Conservation (phyloP, 2,329 filamentous ascomycete genomes). For the Stagonosporopsis vannaccii region DNA sequence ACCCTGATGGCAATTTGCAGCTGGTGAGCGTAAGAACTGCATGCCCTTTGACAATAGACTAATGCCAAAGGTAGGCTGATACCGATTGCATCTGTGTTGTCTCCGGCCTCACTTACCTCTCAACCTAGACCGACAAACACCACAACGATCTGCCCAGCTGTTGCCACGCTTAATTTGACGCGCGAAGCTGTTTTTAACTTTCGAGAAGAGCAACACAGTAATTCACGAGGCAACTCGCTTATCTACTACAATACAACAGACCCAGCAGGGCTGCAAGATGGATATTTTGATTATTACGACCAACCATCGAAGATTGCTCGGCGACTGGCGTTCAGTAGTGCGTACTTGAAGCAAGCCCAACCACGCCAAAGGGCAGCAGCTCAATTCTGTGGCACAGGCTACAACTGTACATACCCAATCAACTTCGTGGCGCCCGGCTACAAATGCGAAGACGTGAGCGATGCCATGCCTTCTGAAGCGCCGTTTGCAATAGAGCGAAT, state of each 20-base stretch:
- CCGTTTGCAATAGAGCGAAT: constrained; percentile 43
- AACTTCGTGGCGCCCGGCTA: constrained; percentile 48
- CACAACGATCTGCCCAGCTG: constrained; percentile 31
- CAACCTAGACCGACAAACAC: constrained; percentile 30
- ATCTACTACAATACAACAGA: constrained; percentile 49
- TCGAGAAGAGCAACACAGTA: constrained; percentile 26
- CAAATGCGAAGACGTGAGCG: constrained; percentile 42
- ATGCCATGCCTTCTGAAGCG: constrained; percentile 20
- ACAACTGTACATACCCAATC: constrained; percentile 48
- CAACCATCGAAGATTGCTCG: constrained; percentile 46
- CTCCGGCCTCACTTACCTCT: constrained; percentile 46
- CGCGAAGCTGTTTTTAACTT: constrained; percentile 43
- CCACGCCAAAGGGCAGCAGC: constrained; percentile 31
- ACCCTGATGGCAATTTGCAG: constrained; percentile 45
- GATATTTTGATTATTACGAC: constrained; percentile 49
- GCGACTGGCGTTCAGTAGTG: constrained; percentile 40
- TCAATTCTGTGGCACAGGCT: constrained; percentile 42
- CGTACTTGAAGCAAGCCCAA: constrained; percentile 44
- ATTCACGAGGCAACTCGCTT: constrained; percentile 34
- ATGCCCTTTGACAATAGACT: constrained; percentile 8
- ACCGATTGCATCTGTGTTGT: constrained; percentile 48
- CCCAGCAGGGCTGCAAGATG: constrained; percentile 22
- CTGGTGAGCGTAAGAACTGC: constrained; percentile 35
- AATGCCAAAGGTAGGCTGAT: constrained; percentile 37
- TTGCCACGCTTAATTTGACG: constrained; percentile 43